These are phyloP conservation scores for Zymoseptoria passerinii DNA, from an alignment of 2,329 filamentous ascomycete species.

Conservation along the genomic window DNA sequence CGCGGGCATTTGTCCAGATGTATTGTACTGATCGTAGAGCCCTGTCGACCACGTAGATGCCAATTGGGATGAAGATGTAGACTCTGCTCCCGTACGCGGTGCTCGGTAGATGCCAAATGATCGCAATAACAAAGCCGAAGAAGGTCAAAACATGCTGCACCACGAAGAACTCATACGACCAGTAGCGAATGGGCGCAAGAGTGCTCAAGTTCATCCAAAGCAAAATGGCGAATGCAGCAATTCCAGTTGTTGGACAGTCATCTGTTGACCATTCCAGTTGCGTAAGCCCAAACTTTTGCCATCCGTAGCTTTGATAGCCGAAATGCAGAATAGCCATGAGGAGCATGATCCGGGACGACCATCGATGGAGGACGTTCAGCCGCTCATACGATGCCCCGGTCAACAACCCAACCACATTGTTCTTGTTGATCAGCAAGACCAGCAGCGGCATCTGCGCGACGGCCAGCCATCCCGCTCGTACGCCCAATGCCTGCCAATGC, in stretches of 20 bases:
- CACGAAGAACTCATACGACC: conserved; percentile 26
- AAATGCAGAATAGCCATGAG: conserved; percentile 27
- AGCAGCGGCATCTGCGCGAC: conserved; percentile 33
- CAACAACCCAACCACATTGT: conserved; percentile 28
- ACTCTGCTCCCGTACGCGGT: conserved; percentile 23
- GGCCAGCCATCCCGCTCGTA: conserved; percentile 32
- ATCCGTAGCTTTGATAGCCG: conserved; percentile 20
- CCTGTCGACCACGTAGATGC: conserved; percentile 22
- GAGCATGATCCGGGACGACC: conserved; percentile 28
- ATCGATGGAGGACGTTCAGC: conserved; percentile 31
- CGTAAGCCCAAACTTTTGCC: conserved; percentile 19
- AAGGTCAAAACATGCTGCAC: conserved; percentile 33
- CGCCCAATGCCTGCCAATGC: conserved; percentile 22
- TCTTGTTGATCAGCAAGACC: conserved; percentile 33
- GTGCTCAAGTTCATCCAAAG: conserved; percentile 27
- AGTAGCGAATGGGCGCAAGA: conserved; percentile 18
- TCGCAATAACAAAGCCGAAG: conserved; percentile 30
- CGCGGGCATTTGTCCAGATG: conserved; percentile 28
- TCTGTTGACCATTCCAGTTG: conserved; percentile 21
- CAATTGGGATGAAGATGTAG: conserved; percentile 23
- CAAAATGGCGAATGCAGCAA: conserved; percentile 23
- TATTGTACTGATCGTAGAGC: conserved; percentile 23
- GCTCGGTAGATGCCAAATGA: conserved; percentile 29
- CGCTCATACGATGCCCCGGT: conserved; percentile 29
- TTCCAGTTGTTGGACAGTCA: conserved; percentile 21